These are phyloP conservation scores for Geotrichum macrosporum DNA, from an alignment of 1,139 yeast genomes.

Conservation along the genomic window DNA sequence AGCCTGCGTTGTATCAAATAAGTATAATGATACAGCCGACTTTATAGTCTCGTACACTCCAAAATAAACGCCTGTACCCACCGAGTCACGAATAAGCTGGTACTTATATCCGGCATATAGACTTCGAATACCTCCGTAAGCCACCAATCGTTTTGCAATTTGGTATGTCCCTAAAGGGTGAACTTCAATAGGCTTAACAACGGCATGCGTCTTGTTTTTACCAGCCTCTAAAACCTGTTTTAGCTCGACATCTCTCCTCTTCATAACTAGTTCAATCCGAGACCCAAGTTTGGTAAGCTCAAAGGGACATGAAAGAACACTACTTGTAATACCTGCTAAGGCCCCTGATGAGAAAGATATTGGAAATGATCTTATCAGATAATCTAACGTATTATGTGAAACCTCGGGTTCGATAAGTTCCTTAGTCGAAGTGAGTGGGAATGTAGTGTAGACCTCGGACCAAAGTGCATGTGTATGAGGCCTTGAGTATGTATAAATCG, in stretches of 20 bases:
- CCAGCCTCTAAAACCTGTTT: conserved; percentile 23
- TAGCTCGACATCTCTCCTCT: conserved; percentile 40
- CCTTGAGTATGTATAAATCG: conserved; percentile 56
- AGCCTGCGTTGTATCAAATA: conserved; percentile 35
- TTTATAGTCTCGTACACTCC: conserved; percentile 71
- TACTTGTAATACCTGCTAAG: conserved; percentile 60
- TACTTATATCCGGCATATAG: conserved; percentile 69
- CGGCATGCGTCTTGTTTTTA: conserved; percentile 9
- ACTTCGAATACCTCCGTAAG: conserved; percentile 57
- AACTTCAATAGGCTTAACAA: conserved; percentile 10
- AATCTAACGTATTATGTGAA: conserved; percentile 16
- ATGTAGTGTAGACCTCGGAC: conserved; percentile 25
- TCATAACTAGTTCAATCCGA: conserved; percentile 53
- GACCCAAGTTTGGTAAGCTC: conserved; percentile 80
- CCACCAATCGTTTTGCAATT: conserved; percentile 50
- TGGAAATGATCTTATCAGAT: conserved; percentile 54
- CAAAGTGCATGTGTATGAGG: conserved; percentile 40
- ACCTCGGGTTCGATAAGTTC: background rate
- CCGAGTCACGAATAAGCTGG: conserved; percentile 60
- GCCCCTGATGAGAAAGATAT: conserved; percentile 63
- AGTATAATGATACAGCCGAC: conserved; percentile 30
- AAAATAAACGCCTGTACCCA: conserved; percentile 71
- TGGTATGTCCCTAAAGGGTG: conserved; percentile 41
- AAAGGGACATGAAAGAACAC: conserved; percentile 75
- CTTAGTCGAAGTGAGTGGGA: conserved; percentile 5